Conservation (phyloP, 176 grass and related monocot genomes). For the Musa acuminata region DNA sequence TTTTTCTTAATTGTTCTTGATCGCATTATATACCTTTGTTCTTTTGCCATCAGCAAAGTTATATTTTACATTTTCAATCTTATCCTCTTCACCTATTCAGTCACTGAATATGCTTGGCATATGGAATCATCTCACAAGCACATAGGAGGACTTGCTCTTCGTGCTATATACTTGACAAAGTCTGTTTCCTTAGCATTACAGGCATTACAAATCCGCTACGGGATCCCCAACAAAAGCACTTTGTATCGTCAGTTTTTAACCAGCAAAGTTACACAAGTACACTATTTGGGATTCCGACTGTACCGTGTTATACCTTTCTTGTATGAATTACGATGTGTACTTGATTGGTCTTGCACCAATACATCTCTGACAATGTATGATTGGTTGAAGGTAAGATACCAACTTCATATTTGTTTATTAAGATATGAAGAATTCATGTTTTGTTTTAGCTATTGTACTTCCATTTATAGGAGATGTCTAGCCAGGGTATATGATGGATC, state of each 20-base stretch:
- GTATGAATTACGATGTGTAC: constrained; percentile 91
- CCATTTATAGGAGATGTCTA: no score
- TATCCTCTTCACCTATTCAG: constrained; percentile 83
- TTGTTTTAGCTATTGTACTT: no score
- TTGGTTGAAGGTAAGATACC: constrained; percentile 78
- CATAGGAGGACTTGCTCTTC: constrained; percentile 66
- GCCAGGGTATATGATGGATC: no score
- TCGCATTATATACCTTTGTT: constrained; percentile 96
- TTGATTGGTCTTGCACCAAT: constrained; percentile 95
- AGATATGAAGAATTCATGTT: not conserved
- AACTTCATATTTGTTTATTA: not conserved
- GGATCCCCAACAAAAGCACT: constrained; percentile 89
- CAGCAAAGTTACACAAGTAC: constrained; percentile 94
- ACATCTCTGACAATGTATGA: constrained; percentile 99
- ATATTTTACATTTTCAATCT: constrained; percentile 98
- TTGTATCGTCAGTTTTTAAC: constrained; percentile 92
- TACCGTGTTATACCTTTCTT: constrained; percentile 92
- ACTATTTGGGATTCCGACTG: constrained; percentile 77
- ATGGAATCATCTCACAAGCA: constrained; percentile 73
- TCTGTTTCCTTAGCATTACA: constrained; percentile 82
- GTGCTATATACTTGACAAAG: constrained; percentile 92
- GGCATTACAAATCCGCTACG: constrained; percentile 86
- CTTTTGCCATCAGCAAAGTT: constrained; percentile 79
- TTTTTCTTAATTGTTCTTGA: constrained; percentile 98
- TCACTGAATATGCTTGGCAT: constrained; percentile 90